Base-by-base conservation (phyloP, 2,329 filamentous ascomycete genomes). In the Hirsutella rhossiliensis region DNA sequence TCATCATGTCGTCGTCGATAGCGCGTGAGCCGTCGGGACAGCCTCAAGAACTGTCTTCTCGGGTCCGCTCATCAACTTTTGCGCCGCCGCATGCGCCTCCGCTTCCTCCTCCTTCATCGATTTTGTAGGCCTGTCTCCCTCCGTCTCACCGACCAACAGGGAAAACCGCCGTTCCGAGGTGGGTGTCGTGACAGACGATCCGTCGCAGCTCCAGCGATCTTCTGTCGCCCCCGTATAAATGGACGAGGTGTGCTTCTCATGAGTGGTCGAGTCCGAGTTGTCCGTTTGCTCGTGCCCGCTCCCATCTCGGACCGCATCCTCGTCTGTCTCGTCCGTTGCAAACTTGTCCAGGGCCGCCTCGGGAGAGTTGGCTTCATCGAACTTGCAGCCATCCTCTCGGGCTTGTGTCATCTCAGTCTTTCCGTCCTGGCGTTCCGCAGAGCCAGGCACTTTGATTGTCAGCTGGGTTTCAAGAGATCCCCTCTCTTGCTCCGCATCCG, bases 181-280 rank as follows among this genome's bases (percentile, higher is more conserved):
- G 2, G 63, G 62, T 2, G 63, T 66, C 28, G 62, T 64, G 15
- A 64, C 49, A 9, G 59, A 62, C 11, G 63, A 62, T 23, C 60
- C 57, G 32, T 64, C 61, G 18, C 60, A 52, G 48, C 63, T 66
- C 56, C 57, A 65, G 38, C 56, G 56, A 32, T 63, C 60, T 27
- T 64, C 62, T 2, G 56, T 64, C 7, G 51, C 55, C n/a, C 62
- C 60, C 12, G 62, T 65, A 43, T 58, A 65, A 29, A 64, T 55
- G 5, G 63, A 66, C 15, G 62, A 64, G 8, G 58, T 59, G 48
- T 62, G 61, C 46, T 63, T 64, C 47, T 56, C 58, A 44, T 46
- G 48, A 3, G 51, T 53, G 11, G 53, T 44, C 11, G 57, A 55
- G 38, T 60, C 56, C 3, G 58, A 59, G 40, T 47, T 54, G 39